Conservation (phyloP, 192 early-diverging fungal genomes). For the Coemansia sp. region DNA sequence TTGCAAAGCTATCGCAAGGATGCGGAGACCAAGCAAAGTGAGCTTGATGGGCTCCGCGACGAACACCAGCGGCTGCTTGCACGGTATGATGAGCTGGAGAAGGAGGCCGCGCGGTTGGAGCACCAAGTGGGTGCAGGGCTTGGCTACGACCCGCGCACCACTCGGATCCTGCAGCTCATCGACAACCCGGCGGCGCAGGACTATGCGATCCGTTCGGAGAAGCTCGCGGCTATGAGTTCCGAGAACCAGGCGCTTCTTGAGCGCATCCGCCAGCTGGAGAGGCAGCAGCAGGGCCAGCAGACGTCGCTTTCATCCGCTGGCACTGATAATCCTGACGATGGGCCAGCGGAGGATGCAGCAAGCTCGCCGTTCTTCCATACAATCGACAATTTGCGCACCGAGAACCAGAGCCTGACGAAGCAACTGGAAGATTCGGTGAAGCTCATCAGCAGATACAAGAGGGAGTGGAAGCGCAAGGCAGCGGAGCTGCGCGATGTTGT, state of each 20-base stretch:
- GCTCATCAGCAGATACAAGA: constrained; percentile 66
- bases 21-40: constrained; percentile 19
- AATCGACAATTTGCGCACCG: constrained; percentile 58
- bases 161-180: constrained; percentile 70
- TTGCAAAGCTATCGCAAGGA: constrained; percentile 34
- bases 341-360: neutral
- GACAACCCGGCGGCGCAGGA: constrained; percentile 75
- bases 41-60: constrained; percentile 13
- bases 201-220: constrained; percentile 69
- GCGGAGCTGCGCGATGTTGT: constrained; percentile 78
- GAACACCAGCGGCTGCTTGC: constrained; percentile 15
- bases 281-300: neutral
- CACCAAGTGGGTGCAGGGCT: constrained; percentile 62
- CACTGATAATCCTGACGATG: neutral
- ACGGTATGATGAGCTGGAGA: constrained; percentile 51
- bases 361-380: constrained; percentile 38
- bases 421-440: constrained; percentile 68
- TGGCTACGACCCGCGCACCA: constrained; percentile 63
- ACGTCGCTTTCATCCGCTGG: neutral
- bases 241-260: constrained; percentile 72
- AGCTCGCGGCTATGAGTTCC: constrained; percentile 63
- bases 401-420: constrained; percentile 58
- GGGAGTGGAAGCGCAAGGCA: constrained; percentile 71
- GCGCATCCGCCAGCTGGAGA: constrained; percentile 29
- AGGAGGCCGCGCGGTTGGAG: constrained; percentile 63